A percentile compares a stretch with the other conserved stretches of the same genome.
phyloP scores from a whole-genome alignment of 352 stramenopile genomes.

The Hyaloperonospora arabidopsidis region DNA sequence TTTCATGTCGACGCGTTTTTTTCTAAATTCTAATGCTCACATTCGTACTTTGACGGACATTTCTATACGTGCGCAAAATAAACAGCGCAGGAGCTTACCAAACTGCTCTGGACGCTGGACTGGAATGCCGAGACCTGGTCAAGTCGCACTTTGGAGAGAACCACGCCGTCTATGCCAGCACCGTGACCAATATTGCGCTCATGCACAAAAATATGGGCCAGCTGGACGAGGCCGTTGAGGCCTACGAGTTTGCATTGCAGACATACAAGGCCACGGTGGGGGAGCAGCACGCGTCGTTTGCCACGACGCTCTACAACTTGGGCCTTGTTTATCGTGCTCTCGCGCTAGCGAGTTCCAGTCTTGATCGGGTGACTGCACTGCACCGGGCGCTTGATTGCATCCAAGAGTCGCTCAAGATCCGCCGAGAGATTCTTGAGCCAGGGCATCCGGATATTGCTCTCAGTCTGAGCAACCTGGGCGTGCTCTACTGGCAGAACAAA shows the following conservation, averaged over 20 bases:
- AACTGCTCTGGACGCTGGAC: slow-evolving; percentile 48
- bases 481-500: slow-evolving; percentile 80
- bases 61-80: slow-evolving; percentile 11
- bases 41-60: slow-evolving; percentile 17
- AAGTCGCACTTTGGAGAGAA: slow-evolving; percentile 68
- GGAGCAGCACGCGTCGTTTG: slow-evolving; percentile 77
- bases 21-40: not conserved
- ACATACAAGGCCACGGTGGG: slow-evolving; percentile 77
- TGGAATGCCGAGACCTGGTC: slow-evolving; percentile 66
- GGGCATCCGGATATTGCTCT: slow-evolving; percentile 73
- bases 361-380: slow-evolving; percentile 59
- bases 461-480: slow-evolving; percentile 75
- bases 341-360: slow-evolving; percentile 45
- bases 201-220: slow-evolving; percentile 84
- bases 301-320: slow-evolving; percentile 78
- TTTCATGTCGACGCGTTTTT: not conserved
- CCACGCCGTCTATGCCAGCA: slow-evolving; percentile 77
- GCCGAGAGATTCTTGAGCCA: slow-evolving; percentile 53
- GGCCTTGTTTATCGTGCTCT: slow-evolving; percentile 65
- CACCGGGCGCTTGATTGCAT: slow-evolving; percentile 72
- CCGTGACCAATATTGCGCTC: slow-evolving; percentile 80
- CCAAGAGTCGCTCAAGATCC: slow-evolving; percentile 72
- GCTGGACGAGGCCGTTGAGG: slow-evolving; percentile 64
- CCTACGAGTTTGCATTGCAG: slow-evolving; percentile 73
- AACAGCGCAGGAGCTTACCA: slow-evolving; percentile 57